Evolutionary conservation across 805 yeast species (phyloP), one percentile per base, ranked within the genome.

Genomic region (Hermanozyma aechmeae): DNA sequence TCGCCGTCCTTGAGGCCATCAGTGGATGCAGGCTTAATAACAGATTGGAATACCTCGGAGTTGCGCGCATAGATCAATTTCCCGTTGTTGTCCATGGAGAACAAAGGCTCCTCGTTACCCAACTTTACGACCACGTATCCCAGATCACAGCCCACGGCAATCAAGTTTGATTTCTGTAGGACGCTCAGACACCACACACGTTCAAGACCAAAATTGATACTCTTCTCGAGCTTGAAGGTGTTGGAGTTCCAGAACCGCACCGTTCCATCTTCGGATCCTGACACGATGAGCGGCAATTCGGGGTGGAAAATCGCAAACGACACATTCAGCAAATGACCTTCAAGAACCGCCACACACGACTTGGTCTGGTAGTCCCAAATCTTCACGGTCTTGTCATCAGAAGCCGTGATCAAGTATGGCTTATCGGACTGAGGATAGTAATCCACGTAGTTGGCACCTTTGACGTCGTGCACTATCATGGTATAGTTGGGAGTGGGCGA

Each of bases 341-440:
- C 93, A 44, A 92, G 67, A 16, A 94, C 80, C 8, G 97, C 96
- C 27, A 92, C 94, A 51, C 92, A 79, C 5, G 94, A 76, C 63
- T 92, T 92, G 24, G 96, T 85, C 68, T 92, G 99, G 51, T 92
- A 92, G 58, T 87, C 97, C 95, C 96, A 89, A 29, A 87, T 68
- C 47, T 82, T 82, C 40, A 86, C 76, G 2, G 95, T 78, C 40
- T 77, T 72, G 58, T 89, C 96, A 60, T 87, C 97, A 13, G 94
- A 80, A 4, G 95, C 66, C 2, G 96, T 87, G 40, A 87, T 78
- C 43, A 92, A 64, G 53, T 92, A 92, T 28, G 99, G 99, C 60
- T 92, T 92, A 61, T 92, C 99, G 34, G 95, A 81, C 43, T 84
- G 86, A 16, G 97, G 98, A 53, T 92, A 92, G 58, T 89, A 92